phyloP scores from a whole-genome alignment of 768 basidiomycete genomes.

The Megacollybia marginata region DNA sequence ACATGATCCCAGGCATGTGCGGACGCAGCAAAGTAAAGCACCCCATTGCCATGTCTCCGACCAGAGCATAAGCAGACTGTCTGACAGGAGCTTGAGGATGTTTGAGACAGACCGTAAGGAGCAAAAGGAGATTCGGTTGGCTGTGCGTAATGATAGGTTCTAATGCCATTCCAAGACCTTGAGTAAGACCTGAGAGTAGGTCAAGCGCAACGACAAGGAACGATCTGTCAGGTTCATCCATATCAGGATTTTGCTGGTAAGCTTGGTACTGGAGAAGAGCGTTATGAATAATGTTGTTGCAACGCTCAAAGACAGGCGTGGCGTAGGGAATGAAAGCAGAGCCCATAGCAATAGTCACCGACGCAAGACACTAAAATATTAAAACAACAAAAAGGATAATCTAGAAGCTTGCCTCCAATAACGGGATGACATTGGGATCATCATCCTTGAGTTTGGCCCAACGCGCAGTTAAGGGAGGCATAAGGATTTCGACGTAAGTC shows the following conservation, averaged over 20 bases:
- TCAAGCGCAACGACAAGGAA: constrained; percentile 99
- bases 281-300: too few species aligned
- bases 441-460: constrained; percentile 91
- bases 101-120: constrained; percentile 86
- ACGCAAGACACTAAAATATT: constrained; percentile 80
- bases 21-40: too few species aligned
- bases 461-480: too few species aligned
- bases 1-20: constrained; percentile 83
- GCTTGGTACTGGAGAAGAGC: too few species aligned
- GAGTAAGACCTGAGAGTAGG: constrained; percentile 95
- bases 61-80: too few species aligned
- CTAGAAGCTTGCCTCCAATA: constrained; percentile 68
- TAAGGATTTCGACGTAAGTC: too few species aligned
- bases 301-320: too few species aligned
- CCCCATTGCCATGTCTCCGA: too few species aligned
- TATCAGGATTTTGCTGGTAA: constrained; percentile 80
- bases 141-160: constrained; percentile 64
- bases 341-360: constrained; percentile 95
- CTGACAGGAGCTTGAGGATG: constrained; percentile 94
- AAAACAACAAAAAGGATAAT: constrained; percentile 8
- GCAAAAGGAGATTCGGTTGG: constrained; percentile 70
- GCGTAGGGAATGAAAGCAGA: too few species aligned
- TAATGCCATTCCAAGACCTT: constrained; percentile 75
- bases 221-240: constrained; percentile 91
- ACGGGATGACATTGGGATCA: constrained; percentile 87